Conservation (phyloP, 352 stramenopile species). For the Plasmopara viticola region DNA sequence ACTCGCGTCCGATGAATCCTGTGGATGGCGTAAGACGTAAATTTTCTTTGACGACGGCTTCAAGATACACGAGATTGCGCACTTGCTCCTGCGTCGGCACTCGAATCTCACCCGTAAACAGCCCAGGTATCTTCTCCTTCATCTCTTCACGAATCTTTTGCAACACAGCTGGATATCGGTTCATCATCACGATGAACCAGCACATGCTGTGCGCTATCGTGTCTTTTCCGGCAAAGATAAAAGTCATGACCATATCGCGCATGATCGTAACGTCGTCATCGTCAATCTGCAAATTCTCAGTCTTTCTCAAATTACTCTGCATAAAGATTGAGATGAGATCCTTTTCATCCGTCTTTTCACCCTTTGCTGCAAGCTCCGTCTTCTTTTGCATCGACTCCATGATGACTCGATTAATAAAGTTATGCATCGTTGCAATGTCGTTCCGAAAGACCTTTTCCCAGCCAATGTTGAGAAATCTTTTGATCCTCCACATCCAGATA, state of each 20-base stretch:
- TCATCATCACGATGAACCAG: slow-evolving; percentile 74
- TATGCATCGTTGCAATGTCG: slow-evolving; percentile 35
- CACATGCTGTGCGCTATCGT: slow-evolving; percentile 56
- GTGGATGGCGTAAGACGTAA: slow-evolving; percentile 62
- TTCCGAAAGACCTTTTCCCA: slow-evolving; percentile 35
- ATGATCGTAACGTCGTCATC: slow-evolving; percentile 40
- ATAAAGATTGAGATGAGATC: slow-evolving; percentile 46
- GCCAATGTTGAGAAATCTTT: slow-evolving; percentile 28
- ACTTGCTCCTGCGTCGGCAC: slow-evolving; percentile 37
- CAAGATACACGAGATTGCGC: slow-evolving; percentile 48
- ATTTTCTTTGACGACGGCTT: slow-evolving; percentile 55
- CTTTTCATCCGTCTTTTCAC: slow-evolving; percentile 26
- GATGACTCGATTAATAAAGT: slow-evolving; percentile 46
- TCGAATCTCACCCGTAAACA: slow-evolving; percentile 20
- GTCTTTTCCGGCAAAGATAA: slow-evolving; percentile 71
- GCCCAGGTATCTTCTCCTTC: slow-evolving; percentile 28
- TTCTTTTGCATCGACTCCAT: slow-evolving; percentile 37
- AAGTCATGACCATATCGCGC: slow-evolving; percentile 67
- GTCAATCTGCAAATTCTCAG: slow-evolving; percentile 18
- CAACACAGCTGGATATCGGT: slow-evolving; percentile 38
- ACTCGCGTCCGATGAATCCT: slow-evolving; percentile 43
- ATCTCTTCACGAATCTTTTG: slow-evolving; percentile 54
- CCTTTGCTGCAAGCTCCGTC: slow-evolving; percentile 41
- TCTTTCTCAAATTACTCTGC: slow-evolving; percentile 27
- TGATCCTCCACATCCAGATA: slow-evolving; percentile 32